These are phyloP conservation scores for Crithidia thermophila DNA, from an alignment of 208 protist species.

Conservation along the genomic window DNA sequence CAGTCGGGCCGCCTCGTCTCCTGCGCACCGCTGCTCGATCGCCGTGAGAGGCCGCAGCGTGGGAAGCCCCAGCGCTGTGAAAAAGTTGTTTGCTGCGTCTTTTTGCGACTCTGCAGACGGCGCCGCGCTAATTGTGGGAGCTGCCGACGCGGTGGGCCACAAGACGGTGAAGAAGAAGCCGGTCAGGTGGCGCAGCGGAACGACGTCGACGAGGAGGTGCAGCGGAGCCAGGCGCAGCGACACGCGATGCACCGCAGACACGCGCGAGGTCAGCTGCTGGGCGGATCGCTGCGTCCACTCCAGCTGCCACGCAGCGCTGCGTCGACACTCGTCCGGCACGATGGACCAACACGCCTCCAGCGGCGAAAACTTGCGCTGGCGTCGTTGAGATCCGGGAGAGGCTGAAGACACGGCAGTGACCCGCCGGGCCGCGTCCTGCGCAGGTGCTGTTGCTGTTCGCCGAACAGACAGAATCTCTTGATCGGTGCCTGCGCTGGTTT, in stretches of 20 bases:
- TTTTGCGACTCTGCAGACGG: background rate
- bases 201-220: conserved; percentile 20
- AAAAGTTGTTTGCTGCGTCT: conserved; percentile 2
- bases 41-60: background rate
- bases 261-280: conserved; percentile 9
- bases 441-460: background rate
- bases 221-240: conserved; percentile 8
- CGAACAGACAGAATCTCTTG: conserved; percentile 20
- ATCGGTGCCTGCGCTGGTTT: background rate
- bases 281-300: conserved; percentile 24
- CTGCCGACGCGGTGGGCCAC: conserved; percentile 7
- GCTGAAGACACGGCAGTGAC: background rate
- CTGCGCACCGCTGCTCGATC: conserved; percentile 22
- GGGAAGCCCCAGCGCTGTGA: conserved; percentile 15
- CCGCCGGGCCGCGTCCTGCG: background rate
- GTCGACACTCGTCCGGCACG: conserved; percentile 27
- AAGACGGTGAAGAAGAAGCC: conserved; percentile 29
- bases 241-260: conserved; percentile 19
- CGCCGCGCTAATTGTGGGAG: background rate
- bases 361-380: conserved; percentile 10
- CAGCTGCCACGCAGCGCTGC: conserved; percentile 8
- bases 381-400: background rate
- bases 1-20: conserved; percentile 13
- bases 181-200: conserved; percentile 24
- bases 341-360: conserved; percentile 36